Percentiles rank a stretch among this genome's conserved stretches.
These are phyloP conservation scores for Lonicera japonica DNA, from an alignment of 129 eudicot species.

Conservation along the genomic window DNA sequence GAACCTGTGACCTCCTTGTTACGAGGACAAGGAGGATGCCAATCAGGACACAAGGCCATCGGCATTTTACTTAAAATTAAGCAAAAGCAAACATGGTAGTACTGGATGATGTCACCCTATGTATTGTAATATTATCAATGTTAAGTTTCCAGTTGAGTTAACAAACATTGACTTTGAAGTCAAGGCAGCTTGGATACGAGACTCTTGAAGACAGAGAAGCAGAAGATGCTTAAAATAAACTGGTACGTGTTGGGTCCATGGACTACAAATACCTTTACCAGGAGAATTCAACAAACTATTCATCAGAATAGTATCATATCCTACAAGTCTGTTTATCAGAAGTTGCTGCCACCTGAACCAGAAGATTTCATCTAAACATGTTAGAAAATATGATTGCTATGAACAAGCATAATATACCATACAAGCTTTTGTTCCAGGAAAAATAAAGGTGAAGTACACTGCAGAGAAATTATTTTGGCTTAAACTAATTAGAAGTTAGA, in stretches of 20 bases:
- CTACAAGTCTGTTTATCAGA: constrained; percentile 88
- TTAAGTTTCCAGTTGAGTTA: no score
- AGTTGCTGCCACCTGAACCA: constrained; percentile 96
- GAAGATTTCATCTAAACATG: constrained; percentile 1
- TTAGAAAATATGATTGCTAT: not conserved
- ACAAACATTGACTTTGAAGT: no score
- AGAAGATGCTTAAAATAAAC: not conserved
- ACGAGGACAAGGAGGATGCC: no score
- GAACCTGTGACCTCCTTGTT: no score
- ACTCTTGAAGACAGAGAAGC: no score
- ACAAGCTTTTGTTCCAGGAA: no score
- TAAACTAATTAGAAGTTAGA: no score
- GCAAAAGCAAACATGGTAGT: not conserved
- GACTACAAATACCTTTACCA: constrained; percentile 61
- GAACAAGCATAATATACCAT: not conserved
- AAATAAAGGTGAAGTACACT: not conserved
- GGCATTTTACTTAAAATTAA: no score
- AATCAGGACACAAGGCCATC: no score
- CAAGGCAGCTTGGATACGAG: no score
- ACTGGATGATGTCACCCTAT: not conserved
- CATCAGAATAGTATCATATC: constrained; percentile 96
- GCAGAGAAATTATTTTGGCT: no score
- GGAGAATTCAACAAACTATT: constrained; percentile 87
- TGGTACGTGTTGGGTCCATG: not conserved
- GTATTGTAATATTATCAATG: no score